These are phyloP conservation scores for Paratinospora sagittata DNA, from an alignment of 164 flowering plant genomes.

Conservation along the genomic window DNA sequence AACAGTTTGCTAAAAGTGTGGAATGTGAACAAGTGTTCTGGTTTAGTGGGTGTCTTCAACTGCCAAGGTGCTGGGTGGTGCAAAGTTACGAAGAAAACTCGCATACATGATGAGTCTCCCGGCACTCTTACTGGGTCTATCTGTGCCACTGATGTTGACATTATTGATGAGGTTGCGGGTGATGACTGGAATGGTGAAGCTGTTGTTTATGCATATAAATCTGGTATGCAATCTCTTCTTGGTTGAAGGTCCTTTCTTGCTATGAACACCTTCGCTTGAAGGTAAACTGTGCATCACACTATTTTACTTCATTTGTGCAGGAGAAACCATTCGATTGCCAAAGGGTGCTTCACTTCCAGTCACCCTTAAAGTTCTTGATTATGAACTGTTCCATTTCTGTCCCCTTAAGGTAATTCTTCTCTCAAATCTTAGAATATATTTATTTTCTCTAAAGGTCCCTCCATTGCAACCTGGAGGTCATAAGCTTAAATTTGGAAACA, in stretches of 20 bases:
- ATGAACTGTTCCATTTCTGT: slow-evolving; percentile 77
- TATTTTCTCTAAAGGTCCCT: neutral
- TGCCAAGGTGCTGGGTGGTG: slow-evolving; percentile 99
- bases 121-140: slow-evolving; percentile 66
- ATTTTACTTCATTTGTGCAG: slow-evolving; percentile 28
- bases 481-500: too few relatives aligned
- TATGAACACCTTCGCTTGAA: neutral
- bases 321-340: slow-evolving; percentile 65
- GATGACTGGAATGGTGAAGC: slow-evolving; percentile 66
- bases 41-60: slow-evolving; percentile 92
- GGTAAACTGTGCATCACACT: neutral
- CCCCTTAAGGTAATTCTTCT: slow-evolving; percentile 57
- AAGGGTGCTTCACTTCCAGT: slow-evolving; percentile 71
- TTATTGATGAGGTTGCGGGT: slow-evolving; percentile 55
- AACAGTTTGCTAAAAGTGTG: slow-evolving; percentile 88
- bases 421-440: neutral
- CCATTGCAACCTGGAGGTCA: too few relatives aligned
- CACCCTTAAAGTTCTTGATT: slow-evolving; percentile 79
- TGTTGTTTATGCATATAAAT: slow-evolving; percentile 48
- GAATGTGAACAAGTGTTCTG: slow-evolving; percentile 81
- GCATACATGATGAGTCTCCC: slow-evolving; percentile 80
- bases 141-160: slow-evolving; percentile 59
- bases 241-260: neutral
- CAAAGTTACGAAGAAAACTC: slow-evolving; percentile 68
- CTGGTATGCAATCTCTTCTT: slow-evolving; percentile 34